Percentiles rank a stretch among this genome's conserved stretches.
phyloP scores from a whole-genome alignment of 306 rosid species.

The Lithocarpus polystachyus region DNA sequence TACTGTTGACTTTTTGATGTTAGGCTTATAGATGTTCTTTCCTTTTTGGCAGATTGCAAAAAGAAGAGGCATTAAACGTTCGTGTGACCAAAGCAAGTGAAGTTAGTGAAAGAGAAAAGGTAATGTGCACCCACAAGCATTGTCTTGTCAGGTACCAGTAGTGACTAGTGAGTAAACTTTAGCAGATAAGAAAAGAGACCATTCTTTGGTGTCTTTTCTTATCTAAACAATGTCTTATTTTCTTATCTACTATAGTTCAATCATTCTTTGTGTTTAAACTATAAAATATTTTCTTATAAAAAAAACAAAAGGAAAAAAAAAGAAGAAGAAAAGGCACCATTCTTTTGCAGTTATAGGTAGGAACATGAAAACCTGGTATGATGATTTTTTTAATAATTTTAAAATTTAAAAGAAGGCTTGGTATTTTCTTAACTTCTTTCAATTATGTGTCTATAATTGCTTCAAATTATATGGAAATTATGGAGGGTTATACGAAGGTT shows the following conservation, averaged over 20 bases:
- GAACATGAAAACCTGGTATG: constrained; percentile 3
- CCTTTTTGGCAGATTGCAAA: constrained; percentile 56
- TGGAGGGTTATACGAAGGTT: background rate
- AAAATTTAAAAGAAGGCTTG: background rate
- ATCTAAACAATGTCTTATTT: too few relatives aligned
- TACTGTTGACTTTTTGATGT: constrained; percentile 19
- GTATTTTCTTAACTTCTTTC: background rate
- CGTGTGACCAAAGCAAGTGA: constrained; percentile 72
- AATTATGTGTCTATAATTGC: background rate
- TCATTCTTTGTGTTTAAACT: too few relatives aligned
- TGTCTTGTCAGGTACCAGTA: constrained; percentile 7
- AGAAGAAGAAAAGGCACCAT: background rate
- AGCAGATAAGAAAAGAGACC: constrained; percentile 4
- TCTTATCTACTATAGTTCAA: too few relatives aligned
- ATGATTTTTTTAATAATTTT: background rate
- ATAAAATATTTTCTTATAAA: too few relatives aligned
- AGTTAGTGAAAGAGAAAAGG: constrained; percentile 89
- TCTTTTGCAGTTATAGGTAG: background rate
- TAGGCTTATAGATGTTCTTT: background rate
- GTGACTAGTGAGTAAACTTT: background rate
- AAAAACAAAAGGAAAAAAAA: too few relatives aligned
- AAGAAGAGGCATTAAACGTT: constrained; percentile 91
- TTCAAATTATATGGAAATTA: background rate
- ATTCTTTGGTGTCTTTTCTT: background rate
- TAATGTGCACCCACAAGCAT: constrained; percentile 26